These are phyloP conservation scores for Cyclotella baltica DNA, from an alignment of 108 stramenopile species.

Conservation along the genomic window DNA sequence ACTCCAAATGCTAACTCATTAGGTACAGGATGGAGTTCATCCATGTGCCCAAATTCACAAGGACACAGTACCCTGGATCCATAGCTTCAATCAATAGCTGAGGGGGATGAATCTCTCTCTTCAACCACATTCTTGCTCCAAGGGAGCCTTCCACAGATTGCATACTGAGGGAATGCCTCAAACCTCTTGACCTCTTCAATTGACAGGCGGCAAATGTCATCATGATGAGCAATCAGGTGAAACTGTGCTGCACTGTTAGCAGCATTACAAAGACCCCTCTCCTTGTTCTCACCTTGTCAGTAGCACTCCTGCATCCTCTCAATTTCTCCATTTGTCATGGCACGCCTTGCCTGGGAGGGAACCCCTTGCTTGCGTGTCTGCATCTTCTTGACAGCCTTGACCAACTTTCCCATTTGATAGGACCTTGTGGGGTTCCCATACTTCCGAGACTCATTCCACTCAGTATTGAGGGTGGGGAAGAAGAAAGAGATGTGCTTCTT, in stretches of 20 bases:
- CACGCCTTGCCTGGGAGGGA: constrained; percentile 10
- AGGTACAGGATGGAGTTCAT: neutral
- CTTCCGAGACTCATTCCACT: constrained; percentile 7
- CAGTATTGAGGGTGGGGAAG: constrained; percentile 14
- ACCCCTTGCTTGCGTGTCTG: constrained; percentile 5
- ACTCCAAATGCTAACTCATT: neutral
- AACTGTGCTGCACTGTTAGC: constrained; percentile 10
- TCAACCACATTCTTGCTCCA: constrained; percentile 32
- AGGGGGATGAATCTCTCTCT: constrained; percentile 26
- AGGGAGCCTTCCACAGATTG: neutral
- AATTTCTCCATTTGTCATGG: constrained; percentile 9
- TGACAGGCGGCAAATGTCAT: constrained; percentile 11
- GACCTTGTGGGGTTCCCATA: constrained; percentile 25
- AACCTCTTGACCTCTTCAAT: constrained; percentile 7
- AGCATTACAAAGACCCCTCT: constrained; percentile 1
- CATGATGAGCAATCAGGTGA: constrained; percentile 9
- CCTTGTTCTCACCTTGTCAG: neutral
- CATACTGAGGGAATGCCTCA: constrained; percentile 8
- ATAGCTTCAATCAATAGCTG: constrained; percentile 31
- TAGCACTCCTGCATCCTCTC: constrained; percentile 7
- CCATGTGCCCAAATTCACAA: constrained; percentile 3
- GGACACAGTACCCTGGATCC: constrained; percentile 11
- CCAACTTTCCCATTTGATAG: neutral
- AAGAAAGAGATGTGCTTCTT: constrained; percentile 28
- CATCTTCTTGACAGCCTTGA: constrained; percentile 18